Evolutionary conservation across 805 yeast species (phyloP), one percentile per base, ranked within the genome.

Genomic region (Candida koratica): DNA sequence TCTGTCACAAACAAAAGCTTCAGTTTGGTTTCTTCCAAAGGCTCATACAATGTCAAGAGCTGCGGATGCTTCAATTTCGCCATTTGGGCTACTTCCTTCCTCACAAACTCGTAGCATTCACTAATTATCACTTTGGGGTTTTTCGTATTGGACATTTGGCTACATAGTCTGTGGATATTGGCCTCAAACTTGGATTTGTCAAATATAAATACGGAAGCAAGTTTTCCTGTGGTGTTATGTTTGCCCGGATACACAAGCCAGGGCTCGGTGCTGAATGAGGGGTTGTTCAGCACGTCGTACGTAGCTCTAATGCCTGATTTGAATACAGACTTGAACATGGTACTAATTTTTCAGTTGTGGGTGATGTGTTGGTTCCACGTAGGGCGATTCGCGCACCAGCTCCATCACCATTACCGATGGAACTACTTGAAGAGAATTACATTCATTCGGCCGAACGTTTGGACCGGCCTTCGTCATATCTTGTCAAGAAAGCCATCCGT

Each of bases 181-280:
- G 71, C 56, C 45, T 84, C 89, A 45, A 84, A 77, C 37, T 76
- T 79, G 52, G 79, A 76, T 63, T 88, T 89, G 56, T 84, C 95
- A 51, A 88, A 84, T 19, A 84, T 79, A 61, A 93, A 88, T 8
- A 90, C 94, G 2, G 95, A 84, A 2, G 79, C 95, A 39, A 67
- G 59, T 31, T 75, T 69, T 24, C 80, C 79, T 2, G 77, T 63
- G 17, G 73, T 63, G 45, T 77, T 75, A 38, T 80, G 81, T 44
- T 81, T 83, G n/a, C 90, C 97, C 1, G 90, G 87, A 51, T 76
- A 84, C 0, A 89, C 77, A 5, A 79, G 59, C 97, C 97, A 89
- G 13, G 89, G 83, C 15, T 84, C 94, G 6, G 82, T 71, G 12
- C 69, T 67, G 58, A 88, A 87, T 9, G 82, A 62, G 0, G 94